Conservation (phyloP, 2,329 filamentous ascomycete species). For the Elsinoe ampelina region DNA sequence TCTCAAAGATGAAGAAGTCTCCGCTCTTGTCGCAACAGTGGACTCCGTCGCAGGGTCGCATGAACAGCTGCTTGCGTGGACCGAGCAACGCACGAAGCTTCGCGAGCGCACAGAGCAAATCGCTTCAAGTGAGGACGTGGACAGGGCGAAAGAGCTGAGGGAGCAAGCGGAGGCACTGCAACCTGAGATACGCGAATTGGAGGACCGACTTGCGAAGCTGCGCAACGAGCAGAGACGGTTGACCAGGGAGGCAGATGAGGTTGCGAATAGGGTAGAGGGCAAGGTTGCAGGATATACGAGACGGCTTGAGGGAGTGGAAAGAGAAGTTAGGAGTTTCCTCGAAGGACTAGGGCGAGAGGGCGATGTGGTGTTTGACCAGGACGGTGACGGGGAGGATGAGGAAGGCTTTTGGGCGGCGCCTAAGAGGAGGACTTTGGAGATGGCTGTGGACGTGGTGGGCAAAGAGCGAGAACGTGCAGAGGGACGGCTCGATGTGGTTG, state of each 20-base stretch:
- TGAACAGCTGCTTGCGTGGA: constrained; percentile 49
- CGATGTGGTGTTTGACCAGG: not conserved
- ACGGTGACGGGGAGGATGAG: not conserved
- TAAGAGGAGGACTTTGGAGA: constrained; percentile 56
- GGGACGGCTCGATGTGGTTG: constrained; percentile 46
- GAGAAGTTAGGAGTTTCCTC: constrained; percentile 52
- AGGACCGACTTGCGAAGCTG: constrained; percentile 54
- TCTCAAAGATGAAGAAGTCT: constrained; percentile 60
- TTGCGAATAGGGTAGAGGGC: constrained; percentile 57
- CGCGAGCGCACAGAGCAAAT: constrained; percentile 47
- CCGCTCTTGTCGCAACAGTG: constrained; percentile 49
- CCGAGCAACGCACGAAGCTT: constrained; percentile 46
- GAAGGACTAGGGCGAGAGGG: constrained; percentile 25
- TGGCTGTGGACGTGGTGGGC: constrained; percentile 64
- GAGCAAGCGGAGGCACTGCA: constrained; percentile 46
- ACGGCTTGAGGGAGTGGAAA: constrained; percentile 57
- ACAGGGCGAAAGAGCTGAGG: constrained; percentile 44
- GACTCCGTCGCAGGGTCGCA: constrained; percentile 49
- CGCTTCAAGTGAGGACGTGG: constrained; percentile 47
- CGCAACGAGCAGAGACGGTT: constrained; percentile 52
- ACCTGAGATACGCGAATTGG: constrained; percentile 56
- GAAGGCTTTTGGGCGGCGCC: constrained; percentile 41
- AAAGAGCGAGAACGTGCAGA: constrained; percentile 51
- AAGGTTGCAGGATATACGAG: constrained; percentile 63
- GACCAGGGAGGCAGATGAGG: constrained; percentile 50